Base-by-base conservation (phyloP, 140 eudicot genomes). In the Flaveria floridana region DNA sequence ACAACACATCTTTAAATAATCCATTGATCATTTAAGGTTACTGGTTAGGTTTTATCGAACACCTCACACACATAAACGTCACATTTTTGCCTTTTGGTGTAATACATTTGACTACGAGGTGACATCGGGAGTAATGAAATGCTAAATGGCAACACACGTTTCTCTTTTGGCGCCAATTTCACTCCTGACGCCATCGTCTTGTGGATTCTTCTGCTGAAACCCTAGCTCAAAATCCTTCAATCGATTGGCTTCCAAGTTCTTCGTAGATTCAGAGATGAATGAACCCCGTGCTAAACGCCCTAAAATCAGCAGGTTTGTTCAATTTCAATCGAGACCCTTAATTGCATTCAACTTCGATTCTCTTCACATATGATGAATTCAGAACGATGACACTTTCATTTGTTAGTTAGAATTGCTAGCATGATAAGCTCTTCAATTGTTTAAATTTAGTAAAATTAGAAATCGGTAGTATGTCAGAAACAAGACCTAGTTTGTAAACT, bases 261-360 rank as follows among this genome's bases (percentile, higher is more conserved):
- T 57, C 6, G 30, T 16, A 61, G 69, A 23, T 14, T 30, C 77
- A 46, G 44, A 71, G 57, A 90, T 90, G 97, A 80, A 79, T 28
- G 86, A 87, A 69, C 89, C 83, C 30, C 82, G 84, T 0, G 81
- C 88, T 3, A 91, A 91, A 70, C 92, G 96, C 85, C 88, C 93
- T 78, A 91, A 84, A 82, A 77, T 87, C 80, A 79, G 65, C 84
- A 91, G 97, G 97, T 91, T 41, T 39, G n/a, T 34, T 34, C 41
- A 34, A 34, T 12, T 56, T 57, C 23, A 25, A 11, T 50, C 85
- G 18, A 75, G 68, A 80, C 68, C 76, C 76, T 65, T 3, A 10
- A 46, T 62, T 65, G 53, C 73, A 0, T 37, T 51, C 42, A 13
- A 44, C 61, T 10, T 20, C 65, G 14, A 18, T 50, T 39, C 39